A percentile compares a stretch with the other conserved stretches of the same genome.
These are phyloP conservation scores for Liquidambar formosana DNA, from an alignment of 164 flowering plant genomes.

Conservation along the genomic window DNA sequence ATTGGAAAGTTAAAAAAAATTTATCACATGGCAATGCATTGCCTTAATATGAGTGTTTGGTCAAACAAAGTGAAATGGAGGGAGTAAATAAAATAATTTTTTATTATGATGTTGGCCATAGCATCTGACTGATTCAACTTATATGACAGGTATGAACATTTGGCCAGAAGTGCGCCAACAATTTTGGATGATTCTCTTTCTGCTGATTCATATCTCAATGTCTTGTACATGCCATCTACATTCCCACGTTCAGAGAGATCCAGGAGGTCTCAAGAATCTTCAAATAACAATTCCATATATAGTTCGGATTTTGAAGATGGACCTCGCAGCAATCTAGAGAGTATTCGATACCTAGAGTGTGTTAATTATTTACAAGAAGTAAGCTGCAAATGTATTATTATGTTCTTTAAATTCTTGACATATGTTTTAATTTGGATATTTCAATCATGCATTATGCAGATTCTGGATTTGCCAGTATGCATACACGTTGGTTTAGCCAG, in stretches of 20 bases:
- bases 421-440: neutral
- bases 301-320: conserved; percentile 70
- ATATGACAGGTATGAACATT: conserved; percentile 84
- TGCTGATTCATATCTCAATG: conserved; percentile 97
- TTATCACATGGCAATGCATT: too few species aligned
- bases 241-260: conserved; percentile 99
- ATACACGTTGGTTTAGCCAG: neutral
- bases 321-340: conserved; percentile 92
- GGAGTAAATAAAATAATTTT: neutral
- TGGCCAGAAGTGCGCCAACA: conserved; percentile 97
- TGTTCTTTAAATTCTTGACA: neutral
- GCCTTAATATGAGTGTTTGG: too few species aligned
- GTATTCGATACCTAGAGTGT: conserved; percentile 72
- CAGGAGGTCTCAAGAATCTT: conserved; percentile 58
- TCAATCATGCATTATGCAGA: neutral
- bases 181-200: conserved; percentile 98
- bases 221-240: conserved; percentile 92
- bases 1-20: too few species aligned
- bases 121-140: conserved; percentile 10
- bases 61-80: too few species aligned
- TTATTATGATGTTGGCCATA: neutral
- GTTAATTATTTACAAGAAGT: conserved; percentile 90
- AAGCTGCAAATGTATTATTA: conserved; percentile 25
- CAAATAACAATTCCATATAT: conserved; percentile 46
- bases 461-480: neutral